Evolutionary conservation across 805 yeast genomes (phyloP).

Genomic region (Hemisphaericaspora nanyangensis): DNA sequence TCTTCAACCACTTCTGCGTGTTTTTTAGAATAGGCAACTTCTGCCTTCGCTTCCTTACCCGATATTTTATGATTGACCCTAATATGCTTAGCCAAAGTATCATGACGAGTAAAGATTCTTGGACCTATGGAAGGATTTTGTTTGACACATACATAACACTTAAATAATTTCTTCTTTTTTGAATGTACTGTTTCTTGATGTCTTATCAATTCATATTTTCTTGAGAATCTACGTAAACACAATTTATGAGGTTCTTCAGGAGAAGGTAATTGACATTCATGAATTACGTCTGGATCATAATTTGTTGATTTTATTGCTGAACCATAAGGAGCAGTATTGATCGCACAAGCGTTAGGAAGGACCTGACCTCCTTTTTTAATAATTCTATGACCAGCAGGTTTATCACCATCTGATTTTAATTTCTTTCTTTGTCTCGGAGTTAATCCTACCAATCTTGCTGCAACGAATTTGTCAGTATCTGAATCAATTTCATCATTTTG

Average conservation of each 20-base stretch:
- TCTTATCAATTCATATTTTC: slow-evolving; percentile 87
- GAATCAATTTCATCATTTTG: slow-evolving; percentile 10
- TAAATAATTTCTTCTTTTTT: slow-evolving; percentile 74
- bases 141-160: slow-evolving; percentile 82
- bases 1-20: slow-evolving; percentile 47
- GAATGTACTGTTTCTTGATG: slow-evolving; percentile 98
- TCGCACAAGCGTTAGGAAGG: slow-evolving; percentile 13
- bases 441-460: slow-evolving; percentile 13
- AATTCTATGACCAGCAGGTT: slow-evolving; percentile 20
- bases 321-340: background rate
- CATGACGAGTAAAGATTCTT: slow-evolving; percentile 89
- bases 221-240: slow-evolving; percentile 40
- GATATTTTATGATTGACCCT: slow-evolving; percentile 44
- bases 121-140: slow-evolving; percentile 52
- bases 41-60: slow-evolving; percentile 46
- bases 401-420: slow-evolving; percentile 19
- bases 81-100: slow-evolving; percentile 90
- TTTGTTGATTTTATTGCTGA: slow-evolving; percentile 33
- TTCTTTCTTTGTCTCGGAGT: slow-evolving; percentile 17
- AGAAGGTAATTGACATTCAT: slow-evolving; percentile 43
- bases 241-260: slow-evolving; percentile 39
- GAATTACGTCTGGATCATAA: slow-evolving; percentile 45
- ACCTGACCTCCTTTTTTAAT: slow-evolving; percentile 16
- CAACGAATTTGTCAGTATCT: slow-evolving; percentile 22
- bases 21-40: slow-evolving; percentile 42